These are phyloP conservation scores for Hypoxylon sp. DNA, from an alignment of 2,329 filamentous ascomycete species.

Conservation along the genomic window DNA sequence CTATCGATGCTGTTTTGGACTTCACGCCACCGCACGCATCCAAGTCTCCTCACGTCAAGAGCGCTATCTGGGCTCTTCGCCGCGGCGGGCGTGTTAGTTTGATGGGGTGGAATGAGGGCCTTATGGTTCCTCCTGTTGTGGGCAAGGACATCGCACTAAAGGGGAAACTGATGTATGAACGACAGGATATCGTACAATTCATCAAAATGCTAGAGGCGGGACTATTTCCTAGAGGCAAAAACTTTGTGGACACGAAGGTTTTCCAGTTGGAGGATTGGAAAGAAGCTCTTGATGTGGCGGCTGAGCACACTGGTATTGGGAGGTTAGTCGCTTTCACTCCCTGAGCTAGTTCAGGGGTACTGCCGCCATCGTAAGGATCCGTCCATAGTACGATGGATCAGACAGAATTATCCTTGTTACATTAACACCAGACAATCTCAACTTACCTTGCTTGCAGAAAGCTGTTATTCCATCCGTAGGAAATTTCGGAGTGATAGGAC, in stretches of 20 bases:
- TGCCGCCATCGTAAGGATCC: neutral
- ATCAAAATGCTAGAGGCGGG: slow-evolving; percentile 60
- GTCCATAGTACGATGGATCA: neutral
- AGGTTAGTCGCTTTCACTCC: slow-evolving; percentile 40
- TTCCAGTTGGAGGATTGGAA: slow-evolving; percentile 45
- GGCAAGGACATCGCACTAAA: slow-evolving; percentile 44
- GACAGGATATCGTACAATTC: slow-evolving; percentile 55
- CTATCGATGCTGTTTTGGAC: slow-evolving; percentile 61
- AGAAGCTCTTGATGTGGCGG: slow-evolving; percentile 40
- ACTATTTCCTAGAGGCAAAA: slow-evolving; percentile 40
- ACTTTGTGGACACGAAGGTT: slow-evolving; percentile 41
- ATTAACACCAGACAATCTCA: neutral
- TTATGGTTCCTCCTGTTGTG: slow-evolving; percentile 49
- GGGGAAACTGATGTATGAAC: slow-evolving; percentile 62
- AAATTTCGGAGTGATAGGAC: neutral
- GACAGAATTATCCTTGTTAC: neutral
- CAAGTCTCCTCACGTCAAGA: slow-evolving; percentile 57
- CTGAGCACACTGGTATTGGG: slow-evolving; percentile 40
- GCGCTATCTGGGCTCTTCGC: slow-evolving; percentile 53
- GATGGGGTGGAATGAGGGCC: slow-evolving; percentile 52
- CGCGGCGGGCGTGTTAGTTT: slow-evolving; percentile 54
- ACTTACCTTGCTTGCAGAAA: neutral
- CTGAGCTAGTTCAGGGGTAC: slow-evolving; percentile 3
- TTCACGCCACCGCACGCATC: slow-evolving; percentile 58
- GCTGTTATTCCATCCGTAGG: neutral